Base-by-base conservation (phyloP, 805 yeast species). In the Cyberlindnera meyerae region DNA sequence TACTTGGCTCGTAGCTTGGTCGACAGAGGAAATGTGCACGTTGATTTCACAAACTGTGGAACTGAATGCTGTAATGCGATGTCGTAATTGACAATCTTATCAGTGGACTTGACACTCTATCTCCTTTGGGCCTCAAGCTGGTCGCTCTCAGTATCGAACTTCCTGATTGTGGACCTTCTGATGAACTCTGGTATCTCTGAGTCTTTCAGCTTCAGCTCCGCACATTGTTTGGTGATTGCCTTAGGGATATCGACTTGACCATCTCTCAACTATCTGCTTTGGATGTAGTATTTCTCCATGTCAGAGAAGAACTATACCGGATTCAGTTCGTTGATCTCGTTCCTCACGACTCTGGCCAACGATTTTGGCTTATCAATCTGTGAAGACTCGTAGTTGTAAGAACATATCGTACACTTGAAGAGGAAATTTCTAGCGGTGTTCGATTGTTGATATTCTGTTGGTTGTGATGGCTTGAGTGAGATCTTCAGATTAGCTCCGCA, bases 1-100 rank as follows among this genome's bases (percentile, higher is more conserved):
- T 38, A 35, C 33, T 54, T 55, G 2, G 52, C 42, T 29, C 38
- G 13, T 4, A 55, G 39, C 18, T 35, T 44, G 7, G 52, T 47
- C 4, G 49, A 40, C 1, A 37, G 25, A 13, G 59, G 60, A 1
- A 36, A 27, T 9, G 31, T 4, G 8, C 18, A 12, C 13, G 39
- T 6, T 5, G 37, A 21, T 20, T 34, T 34, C 9, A 5, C 12
- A 14, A 22, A 28, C 15, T 32, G 21, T 11, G 36, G 36, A 4
- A 37, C 36, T 4, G 38, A n/a, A 20, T 36, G 38, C 11, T 29
- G 24, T 6, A 33, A 20, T 12, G 42, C 32, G 13, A 17, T 21
- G 14, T 43, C 37, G 24, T 37, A 42, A 7, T 26, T 21, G 4
- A 40, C 17, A 3, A 35, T 20, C 3, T 27, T 12, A 4, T 9